A percentile compares a stretch with the other conserved stretches of the same genome.
Evolutionary conservation across 768 basidiomycete species (phyloP).

Genomic region (Lepiota subincarnata): DNA sequence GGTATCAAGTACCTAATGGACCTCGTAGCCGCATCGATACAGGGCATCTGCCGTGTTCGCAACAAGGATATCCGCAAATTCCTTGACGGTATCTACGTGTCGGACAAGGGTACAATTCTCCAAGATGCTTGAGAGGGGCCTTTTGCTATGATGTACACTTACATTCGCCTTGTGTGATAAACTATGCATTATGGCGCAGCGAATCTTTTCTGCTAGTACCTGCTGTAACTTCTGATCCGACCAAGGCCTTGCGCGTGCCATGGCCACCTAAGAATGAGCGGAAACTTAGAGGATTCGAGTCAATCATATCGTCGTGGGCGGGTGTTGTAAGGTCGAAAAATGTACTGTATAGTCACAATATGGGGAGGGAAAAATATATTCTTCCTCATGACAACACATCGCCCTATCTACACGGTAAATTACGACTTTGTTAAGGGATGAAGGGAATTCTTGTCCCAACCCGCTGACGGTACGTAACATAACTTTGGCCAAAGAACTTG

Average conservation of each 20-base stretch:
- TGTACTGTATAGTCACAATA: background rate
- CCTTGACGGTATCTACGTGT: constrained; percentile 91
- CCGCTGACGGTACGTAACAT: constrained; percentile 64
- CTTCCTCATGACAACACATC: background rate
- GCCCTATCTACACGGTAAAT: background rate
- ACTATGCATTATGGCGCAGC: background rate
- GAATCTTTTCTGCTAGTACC: background rate
- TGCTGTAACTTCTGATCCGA: background rate
- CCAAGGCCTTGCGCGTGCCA: too few relatives aligned
- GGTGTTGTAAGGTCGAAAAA: background rate
- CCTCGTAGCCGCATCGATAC: constrained; percentile 83
- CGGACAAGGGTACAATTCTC: constrained; percentile 67
- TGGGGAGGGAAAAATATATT: background rate
- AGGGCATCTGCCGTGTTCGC: constrained; percentile 92
- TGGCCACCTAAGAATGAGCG: too few relatives aligned
- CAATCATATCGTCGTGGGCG: too few relatives aligned
- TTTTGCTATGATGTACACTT: constrained; percentile 6
- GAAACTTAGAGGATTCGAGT: too few relatives aligned
- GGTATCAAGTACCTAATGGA: constrained; percentile 2
- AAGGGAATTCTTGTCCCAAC: constrained; percentile 92
- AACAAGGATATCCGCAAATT: constrained; percentile 99
- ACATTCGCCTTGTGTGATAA: constrained; percentile 10
- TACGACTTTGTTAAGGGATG: constrained; percentile 44
- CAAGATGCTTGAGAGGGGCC: constrained; percentile 31
- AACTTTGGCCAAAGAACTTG: constrained; percentile 88